A percentile compares a stretch with the other conserved stretches of the same genome.
These are phyloP conservation scores for Biancaea sappan DNA, from an alignment of 306 rosid species.

Conservation along the genomic window DNA sequence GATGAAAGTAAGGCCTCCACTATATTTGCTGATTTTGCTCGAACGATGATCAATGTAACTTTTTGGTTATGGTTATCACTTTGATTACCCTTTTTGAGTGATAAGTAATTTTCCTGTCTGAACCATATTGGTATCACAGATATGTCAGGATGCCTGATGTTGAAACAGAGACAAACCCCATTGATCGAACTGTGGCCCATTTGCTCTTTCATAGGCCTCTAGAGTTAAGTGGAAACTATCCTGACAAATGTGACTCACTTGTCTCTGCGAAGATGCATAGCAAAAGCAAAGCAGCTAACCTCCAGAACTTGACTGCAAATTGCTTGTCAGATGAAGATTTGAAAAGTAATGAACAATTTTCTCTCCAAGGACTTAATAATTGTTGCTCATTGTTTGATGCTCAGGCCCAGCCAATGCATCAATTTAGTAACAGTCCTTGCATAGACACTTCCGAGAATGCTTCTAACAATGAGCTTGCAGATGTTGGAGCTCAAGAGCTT, in stretches of 20 bases:
- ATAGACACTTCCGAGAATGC: conserved; percentile 59
- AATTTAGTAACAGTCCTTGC: conserved; percentile 47
- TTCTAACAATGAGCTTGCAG: conserved; percentile 46
- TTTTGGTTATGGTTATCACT: conserved; percentile 19
- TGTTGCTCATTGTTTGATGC: conserved; percentile 39
- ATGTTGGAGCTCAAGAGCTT: conserved; percentile 45
- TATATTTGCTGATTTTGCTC: conserved; percentile 14
- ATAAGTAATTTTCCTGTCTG: conserved; percentile 29
- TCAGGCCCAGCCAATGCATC: conserved; percentile 44
- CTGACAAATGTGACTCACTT: conserved; percentile 53
- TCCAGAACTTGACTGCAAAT: conserved; percentile 37
- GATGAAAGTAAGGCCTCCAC: neutral
- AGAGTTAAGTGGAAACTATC: conserved; percentile 53
- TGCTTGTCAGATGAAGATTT: conserved; percentile 47
- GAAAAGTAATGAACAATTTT: conserved; percentile 39
- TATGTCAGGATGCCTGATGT: conserved; percentile 52
- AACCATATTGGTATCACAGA: conserved; percentile 42
- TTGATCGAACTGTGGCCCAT: conserved; percentile 89
- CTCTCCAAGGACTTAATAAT: conserved; percentile 45
- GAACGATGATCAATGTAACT: conserved; percentile 5
- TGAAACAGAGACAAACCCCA: conserved; percentile 88
- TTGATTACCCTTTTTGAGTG: conserved; percentile 19
- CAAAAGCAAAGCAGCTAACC: conserved; percentile 44
- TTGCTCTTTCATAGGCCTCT: conserved; percentile 82
- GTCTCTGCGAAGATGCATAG: conserved; percentile 45